Conservation (phyloP, 2,329 filamentous ascomycete genomes). For the Colletotrichum sidae region DNA sequence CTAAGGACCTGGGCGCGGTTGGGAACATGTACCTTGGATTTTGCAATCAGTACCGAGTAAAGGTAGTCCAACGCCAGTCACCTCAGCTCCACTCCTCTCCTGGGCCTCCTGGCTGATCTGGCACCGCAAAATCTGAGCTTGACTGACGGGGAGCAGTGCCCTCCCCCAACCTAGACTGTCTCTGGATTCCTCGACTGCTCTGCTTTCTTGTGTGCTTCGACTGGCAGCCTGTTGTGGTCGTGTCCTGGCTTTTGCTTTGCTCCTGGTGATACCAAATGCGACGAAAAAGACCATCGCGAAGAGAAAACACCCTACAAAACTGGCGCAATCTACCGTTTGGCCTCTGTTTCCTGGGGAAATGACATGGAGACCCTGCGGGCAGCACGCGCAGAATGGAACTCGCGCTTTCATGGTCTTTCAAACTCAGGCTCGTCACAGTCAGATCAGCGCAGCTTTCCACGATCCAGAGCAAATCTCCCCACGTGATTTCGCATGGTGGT, state of each 20-base stretch:
- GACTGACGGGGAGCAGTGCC: conserved; percentile 45
- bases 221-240: not conserved
- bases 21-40: conserved; percentile 21
- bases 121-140: conserved; percentile 25
- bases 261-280: too few relatives aligned
- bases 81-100: conserved; percentile 36
- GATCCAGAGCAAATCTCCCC: conserved; percentile 1
- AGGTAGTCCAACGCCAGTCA: conserved; percentile 29
- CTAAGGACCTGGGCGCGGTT: conserved; percentile 13
- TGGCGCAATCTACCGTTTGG: too few relatives aligned
- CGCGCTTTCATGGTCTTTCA: too few relatives aligned
- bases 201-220: conserved; percentile 27
- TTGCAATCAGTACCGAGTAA: too few relatives aligned
- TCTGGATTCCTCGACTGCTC: conserved; percentile 45
- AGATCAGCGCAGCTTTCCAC: not conserved
- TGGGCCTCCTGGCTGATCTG: conserved; percentile 35
- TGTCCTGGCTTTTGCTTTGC: too few relatives aligned
- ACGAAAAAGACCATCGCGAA: too few relatives aligned
- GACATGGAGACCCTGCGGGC: too few relatives aligned
- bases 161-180: conserved; percentile 44
- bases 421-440: not conserved
- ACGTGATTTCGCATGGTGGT: conserved; percentile 41
- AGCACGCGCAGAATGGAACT: too few relatives aligned
- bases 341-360: too few relatives aligned
- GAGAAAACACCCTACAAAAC: too few relatives aligned